Percentiles rank a stretch among this genome's conserved stretches.
These are phyloP conservation scores for Aleurites moluccanus DNA, from an alignment of 441 rosid species.

Conservation along the genomic window DNA sequence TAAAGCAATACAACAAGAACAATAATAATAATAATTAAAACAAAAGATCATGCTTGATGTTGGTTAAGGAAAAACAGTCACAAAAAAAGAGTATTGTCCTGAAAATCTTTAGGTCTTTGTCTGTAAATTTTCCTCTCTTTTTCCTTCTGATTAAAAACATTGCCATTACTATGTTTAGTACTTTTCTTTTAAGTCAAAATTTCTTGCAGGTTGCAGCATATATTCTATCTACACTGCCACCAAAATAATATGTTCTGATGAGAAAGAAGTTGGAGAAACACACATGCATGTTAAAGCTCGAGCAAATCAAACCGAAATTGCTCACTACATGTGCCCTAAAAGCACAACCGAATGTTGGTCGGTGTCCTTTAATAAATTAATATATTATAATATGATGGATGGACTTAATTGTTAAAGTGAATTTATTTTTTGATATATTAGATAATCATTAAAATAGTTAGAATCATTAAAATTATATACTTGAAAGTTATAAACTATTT, in stretches of 20 bases:
- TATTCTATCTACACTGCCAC: conserved; percentile 19
- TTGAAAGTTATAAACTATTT: too few species aligned
- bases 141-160: background rate
- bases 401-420: too few species aligned
- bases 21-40: background rate
- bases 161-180: conserved; percentile 1
- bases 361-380: conserved; percentile 45
- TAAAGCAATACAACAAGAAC: background rate
- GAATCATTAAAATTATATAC: too few species aligned
- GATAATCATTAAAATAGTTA: too few species aligned
- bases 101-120: background rate
- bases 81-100: background rate
- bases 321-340: conserved; percentile 59
- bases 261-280: conserved; percentile 32
- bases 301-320: conserved; percentile 38
- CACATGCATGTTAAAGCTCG: conserved; percentile 31
- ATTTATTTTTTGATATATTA: too few species aligned
- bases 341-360: conserved; percentile 68
- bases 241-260: background rate
- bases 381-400: too few species aligned
- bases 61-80: conserved; percentile 20
- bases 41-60: conserved; percentile 17
- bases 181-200: conserved; percentile 20
- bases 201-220: conserved; percentile 9
- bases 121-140: background rate